Percentiles rank a stretch among this genome's conserved stretches.
Evolutionary conservation across 139 green algal species (phyloP).

Genomic region (Astrephomene gubernaculifera): DNA sequence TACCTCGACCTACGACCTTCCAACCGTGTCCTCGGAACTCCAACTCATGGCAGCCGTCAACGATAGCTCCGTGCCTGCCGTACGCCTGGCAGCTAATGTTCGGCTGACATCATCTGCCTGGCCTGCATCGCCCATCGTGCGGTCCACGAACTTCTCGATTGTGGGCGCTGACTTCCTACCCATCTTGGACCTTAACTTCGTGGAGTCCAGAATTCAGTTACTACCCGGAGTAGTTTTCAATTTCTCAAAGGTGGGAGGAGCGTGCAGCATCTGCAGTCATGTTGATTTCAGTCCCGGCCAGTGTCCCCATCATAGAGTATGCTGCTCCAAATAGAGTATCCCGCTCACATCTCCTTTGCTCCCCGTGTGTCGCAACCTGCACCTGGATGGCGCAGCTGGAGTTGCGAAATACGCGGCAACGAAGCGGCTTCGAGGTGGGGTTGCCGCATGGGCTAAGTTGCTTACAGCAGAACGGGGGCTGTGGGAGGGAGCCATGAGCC

Average conservation of each 20-base stretch:
- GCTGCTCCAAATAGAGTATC: neutral
- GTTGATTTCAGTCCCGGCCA: neutral
- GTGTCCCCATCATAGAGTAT: no score
- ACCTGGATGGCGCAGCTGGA: neutral
- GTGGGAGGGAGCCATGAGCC: neutral
- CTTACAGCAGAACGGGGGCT: neutral
- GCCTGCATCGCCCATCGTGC: neutral
- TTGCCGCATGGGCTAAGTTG: neutral
- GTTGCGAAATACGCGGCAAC: neutral
- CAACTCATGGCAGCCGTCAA: neutral
- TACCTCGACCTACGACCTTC: no score
- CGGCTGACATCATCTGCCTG: neutral
- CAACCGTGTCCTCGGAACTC: no score
- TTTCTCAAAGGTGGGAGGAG: neutral
- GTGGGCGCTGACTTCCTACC: neutral
- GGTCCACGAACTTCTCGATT: slow-evolving; percentile 6
- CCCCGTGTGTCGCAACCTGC: neutral
- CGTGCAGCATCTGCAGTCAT: neutral
- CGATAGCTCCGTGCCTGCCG: neutral
- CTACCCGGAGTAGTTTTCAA: neutral
- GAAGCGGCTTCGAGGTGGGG: slow-evolving; percentile 21
- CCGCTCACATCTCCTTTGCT: neutral
- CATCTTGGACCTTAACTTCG: slow-evolving; percentile 6
- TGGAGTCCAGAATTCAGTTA: slow-evolving; percentile 3
- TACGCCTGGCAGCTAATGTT: neutral